Evolutionary conservation across 2,329 filamentous ascomycete species (phyloP).

Genomic region (Zymoseptoria brevis): DNA sequence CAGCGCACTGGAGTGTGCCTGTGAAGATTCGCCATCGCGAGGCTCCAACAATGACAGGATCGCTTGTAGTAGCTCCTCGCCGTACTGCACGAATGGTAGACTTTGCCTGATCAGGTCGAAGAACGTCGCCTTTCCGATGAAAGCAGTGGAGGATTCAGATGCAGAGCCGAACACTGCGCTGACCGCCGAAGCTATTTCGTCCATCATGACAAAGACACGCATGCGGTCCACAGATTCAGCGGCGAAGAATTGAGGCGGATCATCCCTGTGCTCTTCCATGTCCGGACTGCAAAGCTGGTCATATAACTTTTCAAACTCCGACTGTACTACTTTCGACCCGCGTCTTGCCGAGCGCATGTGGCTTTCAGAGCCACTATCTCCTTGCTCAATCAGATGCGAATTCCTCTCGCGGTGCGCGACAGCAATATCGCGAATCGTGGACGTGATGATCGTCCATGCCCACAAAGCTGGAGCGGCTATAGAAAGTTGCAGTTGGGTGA

Average conservation of each 20-base stretch:
- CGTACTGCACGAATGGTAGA: constrained; percentile 62
- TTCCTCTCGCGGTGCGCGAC: constrained; percentile 29
- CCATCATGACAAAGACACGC: constrained; percentile 43
- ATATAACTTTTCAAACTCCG: constrained; percentile 23
- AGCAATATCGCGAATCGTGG: constrained; percentile 51
- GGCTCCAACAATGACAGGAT: constrained; percentile 54
- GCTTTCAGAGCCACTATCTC: constrained; percentile 28
- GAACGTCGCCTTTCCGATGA: constrained; percentile 56
- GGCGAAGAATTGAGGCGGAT: constrained; percentile 30
- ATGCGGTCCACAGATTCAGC: constrained; percentile 39
- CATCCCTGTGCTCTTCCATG: constrained; percentile 32
- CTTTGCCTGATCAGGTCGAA: constrained; percentile 64
- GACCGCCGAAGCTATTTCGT: constrained; percentile 37
- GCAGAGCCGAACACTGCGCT: constrained; percentile 42
- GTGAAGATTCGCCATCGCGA: constrained; percentile 4
- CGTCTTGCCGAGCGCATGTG: constrained; percentile 10
- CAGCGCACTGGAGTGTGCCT: constrained; percentile 22
- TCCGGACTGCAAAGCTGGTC: constrained; percentile 15
- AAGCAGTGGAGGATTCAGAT: constrained; percentile 48
- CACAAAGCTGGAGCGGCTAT: constrained; percentile 67
- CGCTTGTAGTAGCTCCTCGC: constrained; percentile 59
- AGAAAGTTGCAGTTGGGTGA: constrained; percentile 48
- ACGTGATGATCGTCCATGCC: constrained; percentile 71
- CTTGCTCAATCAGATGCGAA: constrained; percentile 49
- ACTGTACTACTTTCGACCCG: constrained; percentile 8